Conservation (phyloP, 1,139 yeast genomes). For the Yamadazyma buinensis region DNA sequence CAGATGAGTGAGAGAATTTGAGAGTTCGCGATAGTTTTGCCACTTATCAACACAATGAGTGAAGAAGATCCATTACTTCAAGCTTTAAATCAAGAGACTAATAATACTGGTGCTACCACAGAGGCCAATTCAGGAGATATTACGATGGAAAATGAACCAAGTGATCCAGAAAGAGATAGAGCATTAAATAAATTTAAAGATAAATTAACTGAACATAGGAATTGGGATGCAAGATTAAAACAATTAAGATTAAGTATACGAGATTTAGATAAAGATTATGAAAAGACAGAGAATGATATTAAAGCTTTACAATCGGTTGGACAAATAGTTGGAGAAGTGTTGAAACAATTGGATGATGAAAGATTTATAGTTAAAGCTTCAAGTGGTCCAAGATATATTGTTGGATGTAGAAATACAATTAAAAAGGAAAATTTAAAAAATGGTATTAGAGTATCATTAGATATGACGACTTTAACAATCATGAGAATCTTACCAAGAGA, state of each 20-base stretch:
- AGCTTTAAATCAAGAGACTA: constrained; percentile 15
- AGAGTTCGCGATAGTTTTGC: constrained; percentile 5
- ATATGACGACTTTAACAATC: constrained; percentile 95
- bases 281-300: constrained; percentile 93
- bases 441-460: constrained; percentile 95
- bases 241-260: constrained; percentile 80
- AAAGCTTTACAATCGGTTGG: constrained; percentile 97
- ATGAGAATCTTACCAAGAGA: constrained; percentile 98
- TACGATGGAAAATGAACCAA: constrained; percentile 2
- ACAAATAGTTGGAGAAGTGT: constrained; percentile 94
- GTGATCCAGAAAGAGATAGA: constrained; percentile 72
- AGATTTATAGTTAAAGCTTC: constrained; percentile 95
- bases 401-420: constrained; percentile 93
- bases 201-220: constrained; percentile 87
- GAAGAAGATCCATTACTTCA: constrained; percentile 18
- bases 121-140: no score
- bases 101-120: background rate
- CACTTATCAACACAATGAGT: constrained; percentile 10
- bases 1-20: no score
- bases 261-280: constrained; percentile 78
- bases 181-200: constrained; percentile 80
- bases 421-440: constrained; percentile 79
- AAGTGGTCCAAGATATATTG: constrained; percentile 96
- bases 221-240: constrained; percentile 90
- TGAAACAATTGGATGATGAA: constrained; percentile 93